Evolutionary conservation across 805 yeast genomes (phyloP).

Genomic region (Maudiozyma pseudohumilis): DNA sequence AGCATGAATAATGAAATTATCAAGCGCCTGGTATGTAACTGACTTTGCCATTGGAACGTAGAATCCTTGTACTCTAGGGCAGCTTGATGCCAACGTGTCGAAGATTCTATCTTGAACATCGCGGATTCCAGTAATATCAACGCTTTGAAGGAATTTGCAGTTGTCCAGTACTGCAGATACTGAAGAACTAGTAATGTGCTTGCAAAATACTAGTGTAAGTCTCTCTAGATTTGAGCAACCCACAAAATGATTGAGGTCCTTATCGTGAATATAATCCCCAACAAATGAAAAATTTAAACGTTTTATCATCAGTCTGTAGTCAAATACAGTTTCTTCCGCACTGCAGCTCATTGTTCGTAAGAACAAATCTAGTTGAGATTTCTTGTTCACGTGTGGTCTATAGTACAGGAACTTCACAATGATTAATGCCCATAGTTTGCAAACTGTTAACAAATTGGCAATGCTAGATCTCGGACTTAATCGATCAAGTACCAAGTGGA

Average conservation of each 20-base stretch:
- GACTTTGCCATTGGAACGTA: slow-evolving; percentile 77
- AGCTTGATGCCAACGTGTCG: slow-evolving; percentile 53
- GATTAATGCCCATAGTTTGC: slow-evolving; percentile 70
- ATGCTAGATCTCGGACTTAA: slow-evolving; percentile 51
- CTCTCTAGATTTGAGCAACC: slow-evolving; percentile 76
- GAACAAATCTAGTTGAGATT: slow-evolving; percentile 41
- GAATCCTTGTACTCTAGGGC: slow-evolving; percentile 75
- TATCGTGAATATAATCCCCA: slow-evolving; percentile 57
- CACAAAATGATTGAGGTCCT: slow-evolving; percentile 46
- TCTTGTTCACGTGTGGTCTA: slow-evolving; percentile 60
- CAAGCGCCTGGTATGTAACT: slow-evolving; percentile 58
- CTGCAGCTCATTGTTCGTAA: slow-evolving; percentile 24
- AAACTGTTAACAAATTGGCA: slow-evolving; percentile 56
- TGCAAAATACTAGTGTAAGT: slow-evolving; percentile 74
- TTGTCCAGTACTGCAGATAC: slow-evolving; percentile 51
- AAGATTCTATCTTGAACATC: slow-evolving; percentile 64
- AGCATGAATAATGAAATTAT: slow-evolving; percentile 49
- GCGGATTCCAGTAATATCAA: slow-evolving; percentile 75
- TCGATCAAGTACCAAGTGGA: slow-evolving; percentile 56
- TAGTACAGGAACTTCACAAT: slow-evolving; percentile 80
- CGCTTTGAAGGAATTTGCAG: slow-evolving; percentile 67
- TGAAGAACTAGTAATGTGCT: slow-evolving; percentile 49
- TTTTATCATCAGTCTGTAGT: slow-evolving; percentile 59
- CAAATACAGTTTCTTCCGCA: slow-evolving; percentile 43
- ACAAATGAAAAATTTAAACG: slow-evolving; percentile 73